phyloP scores from a whole-genome alignment of 306 rosid genomes.

The Vicia faba region DNA sequence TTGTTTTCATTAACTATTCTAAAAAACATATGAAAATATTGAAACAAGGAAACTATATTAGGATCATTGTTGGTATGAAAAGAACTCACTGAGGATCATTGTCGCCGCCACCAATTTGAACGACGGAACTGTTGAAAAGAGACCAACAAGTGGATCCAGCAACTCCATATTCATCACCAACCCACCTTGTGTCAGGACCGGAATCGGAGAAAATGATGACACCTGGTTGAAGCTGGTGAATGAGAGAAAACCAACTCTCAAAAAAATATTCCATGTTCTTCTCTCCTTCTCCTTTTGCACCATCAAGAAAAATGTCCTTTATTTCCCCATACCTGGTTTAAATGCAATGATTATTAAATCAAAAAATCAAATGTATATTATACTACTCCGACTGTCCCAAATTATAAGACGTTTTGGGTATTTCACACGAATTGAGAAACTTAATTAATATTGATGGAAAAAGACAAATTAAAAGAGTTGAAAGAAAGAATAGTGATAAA shows the following conservation, averaged over 20 bases:
- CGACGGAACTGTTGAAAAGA: slow-evolving; percentile 56
- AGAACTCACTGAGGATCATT: slow-evolving; percentile 59
- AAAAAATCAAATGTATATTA: slow-evolving; percentile 8
- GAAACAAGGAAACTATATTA: slow-evolving; percentile 14
- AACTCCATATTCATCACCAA: slow-evolving; percentile 73
- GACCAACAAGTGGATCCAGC: slow-evolving; percentile 91
- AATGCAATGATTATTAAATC: slow-evolving; percentile 14
- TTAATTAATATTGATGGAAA: too few species aligned
- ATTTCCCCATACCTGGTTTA: slow-evolving; percentile 74
- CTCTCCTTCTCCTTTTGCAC: slow-evolving; percentile 82
- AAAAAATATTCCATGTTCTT: slow-evolving; percentile 78
- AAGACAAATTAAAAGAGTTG: too few species aligned
- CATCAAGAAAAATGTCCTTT: slow-evolving; percentile 72
- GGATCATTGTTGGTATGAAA: slow-evolving; percentile 21
- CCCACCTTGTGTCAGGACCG: slow-evolving; percentile 91
- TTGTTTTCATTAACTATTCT: too few species aligned
- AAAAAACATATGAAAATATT: too few species aligned
- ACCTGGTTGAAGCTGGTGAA: slow-evolving; percentile 90
- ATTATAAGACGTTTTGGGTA: too few species aligned
- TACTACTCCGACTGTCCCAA: too few species aligned
- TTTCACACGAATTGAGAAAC: too few species aligned
- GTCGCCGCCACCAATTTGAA: slow-evolving; percentile 50
- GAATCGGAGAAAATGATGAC: slow-evolving; percentile 72
- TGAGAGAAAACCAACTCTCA: slow-evolving; percentile 68
- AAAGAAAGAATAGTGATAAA: too few species aligned